Conservation (phyloP, 2,329 filamentous ascomycete species). For the Delphinella strobiligena region DNA sequence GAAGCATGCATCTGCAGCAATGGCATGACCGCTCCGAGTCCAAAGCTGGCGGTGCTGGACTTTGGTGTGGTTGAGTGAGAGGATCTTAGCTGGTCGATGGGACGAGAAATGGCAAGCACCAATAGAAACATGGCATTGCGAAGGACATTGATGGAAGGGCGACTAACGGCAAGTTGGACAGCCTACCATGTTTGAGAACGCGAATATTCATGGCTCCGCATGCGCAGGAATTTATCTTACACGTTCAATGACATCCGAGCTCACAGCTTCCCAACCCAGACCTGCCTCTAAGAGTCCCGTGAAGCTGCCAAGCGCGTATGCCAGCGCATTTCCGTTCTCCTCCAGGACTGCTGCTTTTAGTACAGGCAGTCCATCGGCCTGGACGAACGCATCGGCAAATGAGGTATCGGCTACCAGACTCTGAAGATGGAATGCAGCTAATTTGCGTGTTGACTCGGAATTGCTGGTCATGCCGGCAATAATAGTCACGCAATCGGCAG, state of each 20-base stretch:
- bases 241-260: slow-evolving; percentile 56
- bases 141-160: slow-evolving; percentile 93
- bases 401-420: slow-evolving; percentile 88
- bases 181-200: slow-evolving; percentile 30
- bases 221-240: slow-evolving; percentile 29
- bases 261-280: slow-evolving; percentile 91
- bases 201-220: slow-evolving; percentile 2
- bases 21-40: slow-evolving; percentile 84
- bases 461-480: slow-evolving; percentile 48
- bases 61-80: slow-evolving; percentile 29
- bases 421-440: slow-evolving; percentile 98
- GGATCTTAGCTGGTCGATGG: slow-evolving; percentile 27
- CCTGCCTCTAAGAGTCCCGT: slow-evolving; percentile 84
- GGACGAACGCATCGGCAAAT: slow-evolving; percentile 93
- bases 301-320: slow-evolving; percentile 85
- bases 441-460: slow-evolving; percentile 88
- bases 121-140: slow-evolving; percentile 94
- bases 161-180: slow-evolving; percentile 85
- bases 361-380: slow-evolving; percentile 70
- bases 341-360: slow-evolving; percentile 73
- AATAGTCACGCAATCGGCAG: slow-evolving; percentile 20
- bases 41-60: slow-evolving; percentile 64
- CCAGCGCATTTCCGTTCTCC: slow-evolving; percentile 83
- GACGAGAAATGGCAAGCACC: slow-evolving; percentile 82
- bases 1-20: slow-evolving; percentile 83